A percentile compares a stretch with the other conserved stretches of the same genome.
Evolutionary conservation across 2,329 filamentous ascomycete species (phyloP).

Genomic region (Nothophoma quercina): DNA sequence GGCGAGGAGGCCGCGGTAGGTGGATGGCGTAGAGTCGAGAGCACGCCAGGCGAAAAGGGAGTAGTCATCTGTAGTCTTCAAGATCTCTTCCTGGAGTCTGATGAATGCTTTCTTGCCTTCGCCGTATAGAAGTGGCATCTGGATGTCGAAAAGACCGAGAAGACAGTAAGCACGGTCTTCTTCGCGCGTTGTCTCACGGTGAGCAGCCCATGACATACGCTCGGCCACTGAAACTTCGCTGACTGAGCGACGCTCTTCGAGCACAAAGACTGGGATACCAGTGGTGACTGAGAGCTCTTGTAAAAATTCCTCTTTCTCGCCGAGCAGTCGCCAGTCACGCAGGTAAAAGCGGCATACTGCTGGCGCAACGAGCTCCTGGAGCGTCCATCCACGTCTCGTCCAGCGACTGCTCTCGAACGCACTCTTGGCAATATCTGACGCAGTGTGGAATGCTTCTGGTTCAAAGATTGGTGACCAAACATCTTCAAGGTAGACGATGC

Average conservation of each 20-base stretch:
- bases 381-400: constrained; percentile 39
- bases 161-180: constrained; percentile 43
- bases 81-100: constrained; percentile 38
- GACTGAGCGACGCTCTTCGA: constrained; percentile 26
- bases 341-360: constrained; percentile 34
- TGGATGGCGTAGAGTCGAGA: constrained; percentile 19
- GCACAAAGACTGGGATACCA: constrained; percentile 32
- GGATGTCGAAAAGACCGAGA: constrained; percentile 43
- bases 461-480: constrained; percentile 11
- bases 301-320: constrained; percentile 35
- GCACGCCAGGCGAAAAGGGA: constrained; percentile 38
- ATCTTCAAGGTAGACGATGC: constrained; percentile 28
- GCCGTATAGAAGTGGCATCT: constrained; percentile 41
- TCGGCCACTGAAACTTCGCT: constrained; percentile 34
- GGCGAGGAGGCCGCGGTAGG: constrained; percentile 36
- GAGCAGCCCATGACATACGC: constrained; percentile 40
- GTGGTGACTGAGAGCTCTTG: constrained; percentile 35
- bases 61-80: constrained; percentile 39
- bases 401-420: constrained; percentile 33
- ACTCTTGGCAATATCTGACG: constrained; percentile 21
- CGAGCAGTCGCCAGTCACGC: constrained; percentile 34
- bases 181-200: constrained; percentile 34
- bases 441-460: constrained; percentile 11
- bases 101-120: constrained; percentile 40
- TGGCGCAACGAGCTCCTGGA: constrained; percentile 41